These are phyloP conservation scores for Immersiporthe knoxdaviesiana DNA, from an alignment of 2,329 filamentous ascomycete genomes.

Conservation along the genomic window DNA sequence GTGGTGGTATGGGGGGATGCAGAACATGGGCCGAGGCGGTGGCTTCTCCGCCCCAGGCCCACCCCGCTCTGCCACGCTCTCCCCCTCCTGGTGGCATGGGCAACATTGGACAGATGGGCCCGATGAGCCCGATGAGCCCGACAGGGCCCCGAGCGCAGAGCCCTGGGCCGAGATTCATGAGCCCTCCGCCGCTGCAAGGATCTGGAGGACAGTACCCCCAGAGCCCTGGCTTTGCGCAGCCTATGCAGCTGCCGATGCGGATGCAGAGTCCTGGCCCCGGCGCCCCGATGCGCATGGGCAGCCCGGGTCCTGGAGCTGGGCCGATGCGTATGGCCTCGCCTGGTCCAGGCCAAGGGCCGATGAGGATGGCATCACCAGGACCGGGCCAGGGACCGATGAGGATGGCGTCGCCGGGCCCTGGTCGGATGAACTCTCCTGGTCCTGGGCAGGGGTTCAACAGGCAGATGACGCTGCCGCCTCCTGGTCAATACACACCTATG, in stretches of 20 bases:
- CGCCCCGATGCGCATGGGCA: constrained; percentile 23
- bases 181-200: constrained; percentile 27
- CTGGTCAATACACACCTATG: constrained; percentile 32
- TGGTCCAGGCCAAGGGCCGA: constrained; percentile 17
- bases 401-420: constrained; percentile 25
- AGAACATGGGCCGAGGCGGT: constrained; percentile 32
- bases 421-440: constrained; percentile 23
- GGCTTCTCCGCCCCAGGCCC: constrained; percentile 17
- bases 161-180: constrained; percentile 29
- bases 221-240: constrained; percentile 16
- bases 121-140: constrained; percentile 17
- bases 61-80: constrained; percentile 26
- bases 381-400: constrained; percentile 25
- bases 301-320: constrained; percentile 23
- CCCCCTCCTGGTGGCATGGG: constrained; percentile 26
- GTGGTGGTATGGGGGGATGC: constrained; percentile 33
- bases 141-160: constrained; percentile 25
- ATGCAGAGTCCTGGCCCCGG: constrained; percentile 10
- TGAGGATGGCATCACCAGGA: constrained; percentile 28
- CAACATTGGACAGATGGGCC: constrained; percentile 19
- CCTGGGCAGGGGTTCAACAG: constrained; percentile 32
- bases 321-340: constrained; percentile 24
- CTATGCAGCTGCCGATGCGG: constrained; percentile 11
- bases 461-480: constrained; percentile 24
- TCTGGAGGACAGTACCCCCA: constrained; percentile 22